Conservation (phyloP, 768 basidiomycete species). For the Russula dissimulans region DNA sequence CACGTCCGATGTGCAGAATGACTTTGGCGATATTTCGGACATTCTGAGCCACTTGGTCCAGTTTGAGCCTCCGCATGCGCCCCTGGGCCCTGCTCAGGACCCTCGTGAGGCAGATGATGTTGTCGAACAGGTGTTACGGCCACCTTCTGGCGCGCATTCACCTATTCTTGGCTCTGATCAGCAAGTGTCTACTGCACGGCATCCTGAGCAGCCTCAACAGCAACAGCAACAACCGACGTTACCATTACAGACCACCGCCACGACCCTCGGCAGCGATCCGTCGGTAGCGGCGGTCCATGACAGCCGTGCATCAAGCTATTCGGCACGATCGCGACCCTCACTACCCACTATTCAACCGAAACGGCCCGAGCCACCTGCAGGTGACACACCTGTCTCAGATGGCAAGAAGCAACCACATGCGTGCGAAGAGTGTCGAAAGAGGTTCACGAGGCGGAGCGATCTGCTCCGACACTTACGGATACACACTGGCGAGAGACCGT, state of each 20-base stretch:
- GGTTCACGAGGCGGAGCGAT: slow-evolving; percentile 78
- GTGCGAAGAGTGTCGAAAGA: slow-evolving; percentile 71
- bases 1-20: slow-evolving; percentile 45
- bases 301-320: not conserved
- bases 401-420: slow-evolving; percentile 38
- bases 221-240: slow-evolving; percentile 5
- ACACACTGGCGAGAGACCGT: slow-evolving; percentile 86
- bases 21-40: slow-evolving; percentile 72
- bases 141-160: slow-evolving; percentile 6
- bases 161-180: slow-evolving; percentile 5
- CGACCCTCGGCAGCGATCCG: not conserved
- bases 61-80: slow-evolving; percentile 48
- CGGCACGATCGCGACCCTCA: slow-evolving; percentile 8
- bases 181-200: not conserved
- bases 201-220: slow-evolving; percentile 7
- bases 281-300: slow-evolving; percentile 4
- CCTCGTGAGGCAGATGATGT: slow-evolving; percentile 1
- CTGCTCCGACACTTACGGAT: slow-evolving; percentile 79
- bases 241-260: not conserved
- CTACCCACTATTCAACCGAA: slow-evolving; percentile 1
- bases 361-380: slow-evolving; percentile 21
- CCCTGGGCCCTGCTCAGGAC: not conserved
- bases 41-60: slow-evolving; percentile 67
- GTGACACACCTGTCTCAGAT: slow-evolving; percentile 21
- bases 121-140: slow-evolving; percentile 10